A percentile compares a stretch with the other conserved stretches of the same genome.
phyloP scores from a whole-genome alignment of 169 alveolate species.

The Cytauxzoon felis region DNA sequence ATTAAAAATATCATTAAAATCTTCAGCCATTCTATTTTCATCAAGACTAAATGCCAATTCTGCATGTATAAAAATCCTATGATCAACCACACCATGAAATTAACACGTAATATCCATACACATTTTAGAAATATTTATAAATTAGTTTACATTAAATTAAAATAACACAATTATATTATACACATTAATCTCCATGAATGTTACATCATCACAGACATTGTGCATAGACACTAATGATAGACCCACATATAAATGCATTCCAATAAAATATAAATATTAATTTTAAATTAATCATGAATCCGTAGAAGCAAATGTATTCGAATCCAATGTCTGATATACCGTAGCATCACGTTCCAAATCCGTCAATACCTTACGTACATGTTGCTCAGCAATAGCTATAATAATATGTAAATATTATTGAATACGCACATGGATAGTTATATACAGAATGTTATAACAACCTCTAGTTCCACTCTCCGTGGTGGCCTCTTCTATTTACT shows the following conservation, averaged over 20 bases:
- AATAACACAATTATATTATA: not conserved
- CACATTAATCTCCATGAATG: too few relatives aligned
- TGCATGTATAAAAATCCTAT: too few relatives aligned
- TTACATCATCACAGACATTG: too few relatives aligned
- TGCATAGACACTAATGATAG: too few relatives aligned
- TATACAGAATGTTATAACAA: not conserved
- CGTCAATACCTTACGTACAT: constrained; percentile 45
- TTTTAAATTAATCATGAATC: constrained; percentile 41
- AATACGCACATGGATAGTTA: not conserved
- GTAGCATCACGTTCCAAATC: constrained; percentile 64
- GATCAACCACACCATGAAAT: not conserved
- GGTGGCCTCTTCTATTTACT: too few relatives aligned
- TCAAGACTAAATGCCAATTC: too few relatives aligned
- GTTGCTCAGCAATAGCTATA: constrained; percentile 55
- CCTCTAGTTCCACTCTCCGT: too few relatives aligned
- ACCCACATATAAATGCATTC: too few relatives aligned
- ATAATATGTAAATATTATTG: too few relatives aligned
- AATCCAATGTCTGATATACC: constrained; percentile 61
- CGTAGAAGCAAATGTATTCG: constrained; percentile 59
- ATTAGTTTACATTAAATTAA: not conserved
- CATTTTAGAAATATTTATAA: not conserved
- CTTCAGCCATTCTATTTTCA: too few relatives aligned
- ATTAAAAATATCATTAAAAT: not conserved
- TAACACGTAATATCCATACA: not conserved
- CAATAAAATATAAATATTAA: too few relatives aligned